These are phyloP conservation scores for Neospora caninum DNA, from an alignment of 169 alveolate genomes.

Conservation along the genomic window DNA sequence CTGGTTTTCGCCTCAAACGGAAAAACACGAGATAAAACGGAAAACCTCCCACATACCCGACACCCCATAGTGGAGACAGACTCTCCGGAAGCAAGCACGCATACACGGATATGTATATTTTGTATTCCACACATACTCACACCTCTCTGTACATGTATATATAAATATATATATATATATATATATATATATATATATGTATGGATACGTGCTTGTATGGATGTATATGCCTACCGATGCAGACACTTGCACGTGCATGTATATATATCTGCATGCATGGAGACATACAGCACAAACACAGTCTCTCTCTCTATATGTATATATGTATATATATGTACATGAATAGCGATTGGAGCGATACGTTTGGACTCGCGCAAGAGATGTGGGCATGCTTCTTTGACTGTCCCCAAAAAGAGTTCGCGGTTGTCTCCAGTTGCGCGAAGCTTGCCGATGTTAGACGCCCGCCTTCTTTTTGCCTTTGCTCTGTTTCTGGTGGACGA, in stretches of 20 bases:
- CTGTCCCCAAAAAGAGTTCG: not conserved
- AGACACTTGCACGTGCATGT: not conserved
- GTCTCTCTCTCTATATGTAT: not conserved
- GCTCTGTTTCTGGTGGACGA: not conserved
- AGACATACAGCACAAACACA: not conserved
- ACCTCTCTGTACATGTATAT: not conserved
- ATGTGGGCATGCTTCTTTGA: not conserved
- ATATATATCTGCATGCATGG: not conserved
- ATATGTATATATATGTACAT: constrained; percentile 13
- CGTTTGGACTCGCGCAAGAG: too few relatives aligned
- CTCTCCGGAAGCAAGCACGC: too few relatives aligned
- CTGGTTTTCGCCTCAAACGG: too few relatives aligned
- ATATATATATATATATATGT: not conserved
- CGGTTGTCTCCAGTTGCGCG: too few relatives aligned
- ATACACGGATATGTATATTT: too few relatives aligned
- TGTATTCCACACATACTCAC: too few relatives aligned
- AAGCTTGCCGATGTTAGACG: too few relatives aligned
- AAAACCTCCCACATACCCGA: too few relatives aligned
- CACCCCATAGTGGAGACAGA: too few relatives aligned
- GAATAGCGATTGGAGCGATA: too few relatives aligned
- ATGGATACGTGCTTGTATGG: not conserved
- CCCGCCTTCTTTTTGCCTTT: not conserved
- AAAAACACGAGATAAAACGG: too few relatives aligned
- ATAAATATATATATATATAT: not conserved
- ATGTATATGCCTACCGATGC: not conserved